Evolutionary conservation across 352 stramenopile genomes (phyloP).

Genomic region (Phytophthora megakarya): DNA sequence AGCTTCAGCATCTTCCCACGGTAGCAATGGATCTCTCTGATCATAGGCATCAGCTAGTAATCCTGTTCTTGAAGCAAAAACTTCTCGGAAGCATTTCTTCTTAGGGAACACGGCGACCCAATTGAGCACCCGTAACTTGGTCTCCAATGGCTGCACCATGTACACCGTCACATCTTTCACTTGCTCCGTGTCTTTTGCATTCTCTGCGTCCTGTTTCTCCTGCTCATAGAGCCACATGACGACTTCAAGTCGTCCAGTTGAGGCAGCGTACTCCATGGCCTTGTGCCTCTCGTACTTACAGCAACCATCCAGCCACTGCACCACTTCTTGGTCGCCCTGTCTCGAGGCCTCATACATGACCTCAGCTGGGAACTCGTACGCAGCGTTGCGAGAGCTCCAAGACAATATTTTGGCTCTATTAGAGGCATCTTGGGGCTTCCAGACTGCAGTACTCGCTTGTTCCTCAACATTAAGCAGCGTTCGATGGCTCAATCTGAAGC

Average conservation of each 20-base stretch:
- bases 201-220: slow-evolving; percentile 15
- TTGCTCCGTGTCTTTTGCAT: background rate
- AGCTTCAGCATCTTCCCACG: slow-evolving; percentile 23
- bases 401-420: slow-evolving; percentile 20
- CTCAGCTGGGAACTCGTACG: slow-evolving; percentile 40
- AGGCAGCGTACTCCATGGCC: slow-evolving; percentile 51
- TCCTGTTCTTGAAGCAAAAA: slow-evolving; percentile 36
- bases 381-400: slow-evolving; percentile 39
- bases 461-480: slow-evolving; percentile 17
- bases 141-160: slow-evolving; percentile 38
- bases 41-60: slow-evolving; percentile 38
- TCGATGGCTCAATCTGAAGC: slow-evolving; percentile 30
- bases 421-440: background rate
- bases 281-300: slow-evolving; percentile 42
- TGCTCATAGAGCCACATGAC: slow-evolving; percentile 43
- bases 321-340: slow-evolving; percentile 40
- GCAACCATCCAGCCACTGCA: slow-evolving; percentile 47
- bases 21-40: slow-evolving; percentile 37
- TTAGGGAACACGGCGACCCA: slow-evolving; percentile 42
- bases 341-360: slow-evolving; percentile 49
- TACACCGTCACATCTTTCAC: slow-evolving; percentile 19
- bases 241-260: slow-evolving; percentile 35
- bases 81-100: slow-evolving; percentile 38
- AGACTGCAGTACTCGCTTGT: slow-evolving; percentile 2
- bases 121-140: slow-evolving; percentile 39